Percentiles rank a stretch among this genome's conserved stretches.
Conservation (phyloP, 208 protist genomes). For the Leishmania lainsoni region DNA sequence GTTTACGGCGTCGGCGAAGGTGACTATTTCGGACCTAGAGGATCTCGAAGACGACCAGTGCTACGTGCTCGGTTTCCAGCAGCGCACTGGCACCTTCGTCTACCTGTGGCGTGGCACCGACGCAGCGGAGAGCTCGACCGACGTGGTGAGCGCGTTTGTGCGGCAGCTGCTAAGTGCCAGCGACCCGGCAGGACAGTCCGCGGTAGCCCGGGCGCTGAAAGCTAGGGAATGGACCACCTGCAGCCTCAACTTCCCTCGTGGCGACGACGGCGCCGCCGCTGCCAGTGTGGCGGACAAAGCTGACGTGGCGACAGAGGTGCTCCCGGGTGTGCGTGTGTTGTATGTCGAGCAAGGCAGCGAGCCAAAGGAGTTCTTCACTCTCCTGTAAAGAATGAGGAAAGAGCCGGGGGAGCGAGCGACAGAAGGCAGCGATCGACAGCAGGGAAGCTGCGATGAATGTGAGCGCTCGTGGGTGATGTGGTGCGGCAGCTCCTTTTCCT, state of each 20-base stretch:
- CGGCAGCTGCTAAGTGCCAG: constrained; percentile 1
- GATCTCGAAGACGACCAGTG: constrained; percentile 55
- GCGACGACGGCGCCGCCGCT: not conserved
- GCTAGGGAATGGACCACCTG: constrained; percentile 4
- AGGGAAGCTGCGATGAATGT: not conserved
- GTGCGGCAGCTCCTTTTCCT: not conserved
- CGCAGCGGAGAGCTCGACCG: constrained; percentile 31
- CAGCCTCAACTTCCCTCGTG: constrained; percentile 12
- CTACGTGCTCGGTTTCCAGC: constrained; percentile 61
- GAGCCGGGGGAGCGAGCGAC: not conserved
- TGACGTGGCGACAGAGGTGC: not conserved
- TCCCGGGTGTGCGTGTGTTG: constrained; percentile 31
- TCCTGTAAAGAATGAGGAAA: constrained; percentile 13
- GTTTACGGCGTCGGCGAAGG: constrained; percentile 35
- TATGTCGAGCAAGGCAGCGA: constrained; percentile 68
- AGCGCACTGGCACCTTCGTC: constrained; percentile 25
- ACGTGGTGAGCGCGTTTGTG: constrained; percentile 29
- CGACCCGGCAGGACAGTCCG: not conserved
- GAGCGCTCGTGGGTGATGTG: not conserved
- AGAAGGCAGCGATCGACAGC: too few species aligned
- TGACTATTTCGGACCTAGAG: constrained; percentile 40
- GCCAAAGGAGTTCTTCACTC: constrained; percentile 70
- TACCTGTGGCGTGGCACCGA: constrained; percentile 59
- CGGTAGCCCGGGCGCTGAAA: constrained; percentile 1
- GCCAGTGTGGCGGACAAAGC: not conserved